Evolutionary conservation across 495 filamentous ascomycete species (phyloP).

Genomic region (Ramalina peruviana): DNA sequence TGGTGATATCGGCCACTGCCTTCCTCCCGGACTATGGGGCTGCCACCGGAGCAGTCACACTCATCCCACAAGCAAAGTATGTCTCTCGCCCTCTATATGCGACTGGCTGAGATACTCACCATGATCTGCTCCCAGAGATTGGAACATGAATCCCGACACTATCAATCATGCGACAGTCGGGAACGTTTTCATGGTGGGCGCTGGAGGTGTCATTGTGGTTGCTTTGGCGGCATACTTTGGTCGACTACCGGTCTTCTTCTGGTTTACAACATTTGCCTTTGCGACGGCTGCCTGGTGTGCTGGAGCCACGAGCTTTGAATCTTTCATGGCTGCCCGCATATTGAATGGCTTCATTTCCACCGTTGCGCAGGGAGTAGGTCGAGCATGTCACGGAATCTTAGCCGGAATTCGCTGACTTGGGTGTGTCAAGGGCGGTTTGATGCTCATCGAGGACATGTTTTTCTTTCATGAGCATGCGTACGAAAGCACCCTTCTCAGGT

Average conservation of each 20-base stretch:
- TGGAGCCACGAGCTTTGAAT: constrained; percentile 33
- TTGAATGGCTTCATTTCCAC: constrained; percentile 48
- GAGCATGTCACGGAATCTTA: not conserved
- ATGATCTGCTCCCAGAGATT: constrained; percentile 19
- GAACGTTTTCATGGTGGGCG: constrained; percentile 44
- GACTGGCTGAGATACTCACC: not conserved
- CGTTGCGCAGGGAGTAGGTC: constrained; percentile 30
- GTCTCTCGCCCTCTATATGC: not conserved
- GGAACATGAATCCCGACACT: constrained; percentile 32
- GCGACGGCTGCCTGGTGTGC: constrained; percentile 39
- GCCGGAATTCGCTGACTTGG: not conserved
- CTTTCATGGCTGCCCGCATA: constrained; percentile 42
- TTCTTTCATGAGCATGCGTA: constrained; percentile 16
- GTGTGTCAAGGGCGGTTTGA: constrained; percentile 12
- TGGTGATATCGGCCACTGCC: constrained; percentile 35
- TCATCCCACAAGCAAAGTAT: constrained; percentile 35
- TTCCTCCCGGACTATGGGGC: constrained; percentile 45
- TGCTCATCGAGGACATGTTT: constrained; percentile 19
- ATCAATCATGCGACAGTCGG: constrained; percentile 42
- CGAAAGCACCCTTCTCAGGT: not conserved
- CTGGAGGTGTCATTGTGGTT: constrained; percentile 40
- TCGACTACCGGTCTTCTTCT: constrained; percentile 45
- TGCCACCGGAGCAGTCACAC: constrained; percentile 38
- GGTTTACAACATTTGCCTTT: constrained; percentile 33
- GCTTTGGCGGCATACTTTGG: constrained; percentile 42